A percentile compares a stretch with the other conserved stretches of the same genome.
Conservation (phyloP, 108 stramenopile species). For the Cyclotella choctawhatcheeana region DNA sequence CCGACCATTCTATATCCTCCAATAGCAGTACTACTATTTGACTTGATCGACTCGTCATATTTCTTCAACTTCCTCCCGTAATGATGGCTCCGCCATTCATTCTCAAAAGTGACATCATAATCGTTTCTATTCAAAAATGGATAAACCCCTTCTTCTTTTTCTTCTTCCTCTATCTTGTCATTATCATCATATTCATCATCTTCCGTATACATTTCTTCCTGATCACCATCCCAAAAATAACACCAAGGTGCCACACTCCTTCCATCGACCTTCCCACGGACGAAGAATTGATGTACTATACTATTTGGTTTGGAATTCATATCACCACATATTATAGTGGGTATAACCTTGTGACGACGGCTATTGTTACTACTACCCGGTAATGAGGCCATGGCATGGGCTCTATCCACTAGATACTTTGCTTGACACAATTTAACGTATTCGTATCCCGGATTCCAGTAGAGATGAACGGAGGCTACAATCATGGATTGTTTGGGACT, state of each 20-base stretch:
- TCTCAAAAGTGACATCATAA: not conserved
- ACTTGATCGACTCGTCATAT: too few relatives aligned
- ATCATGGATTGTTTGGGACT: constrained; percentile 40
- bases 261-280: constrained; percentile 66
- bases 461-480: constrained; percentile 79
- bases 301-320: constrained; percentile 79
- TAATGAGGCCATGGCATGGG: constrained; percentile 51
- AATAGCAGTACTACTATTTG: too few relatives aligned
- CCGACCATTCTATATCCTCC: not conserved
- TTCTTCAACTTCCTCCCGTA: too few relatives aligned
- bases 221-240: constrained; percentile 36
- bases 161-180: constrained; percentile 41
- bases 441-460: constrained; percentile 88
- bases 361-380: too few relatives aligned
- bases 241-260: constrained; percentile 82
- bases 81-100: too few relatives aligned
- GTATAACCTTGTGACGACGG: too few relatives aligned
- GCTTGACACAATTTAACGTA: constrained; percentile 80
- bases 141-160: not conserved
- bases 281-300: constrained; percentile 71
- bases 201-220: constrained; percentile 14
- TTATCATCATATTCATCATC: constrained; percentile 21
- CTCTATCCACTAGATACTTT: constrained; percentile 69
- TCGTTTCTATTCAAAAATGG: not conserved
- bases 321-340: constrained; percentile 78